Percentiles rank a stretch among this genome's conserved stretches.
These are phyloP conservation scores for Globisporangium heterothallicum DNA, from an alignment of 352 stramenopile genomes.

Conservation along the genomic window DNA sequence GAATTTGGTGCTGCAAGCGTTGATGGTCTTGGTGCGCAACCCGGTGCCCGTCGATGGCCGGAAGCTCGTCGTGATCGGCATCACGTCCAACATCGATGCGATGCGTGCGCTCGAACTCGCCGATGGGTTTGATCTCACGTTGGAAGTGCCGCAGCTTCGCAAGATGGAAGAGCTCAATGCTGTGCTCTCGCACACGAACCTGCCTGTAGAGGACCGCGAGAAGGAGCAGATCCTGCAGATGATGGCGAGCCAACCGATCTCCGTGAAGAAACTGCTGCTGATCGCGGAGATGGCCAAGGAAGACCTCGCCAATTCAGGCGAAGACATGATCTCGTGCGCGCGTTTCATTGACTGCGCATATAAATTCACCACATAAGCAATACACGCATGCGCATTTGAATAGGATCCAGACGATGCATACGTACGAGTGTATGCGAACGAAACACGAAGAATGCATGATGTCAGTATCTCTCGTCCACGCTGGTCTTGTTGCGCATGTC, in stretches of 20 bases:
- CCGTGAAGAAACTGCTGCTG: conserved; percentile 97
- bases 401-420: no score
- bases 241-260: conserved; percentile 90
- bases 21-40: conserved; percentile 99
- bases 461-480: no score
- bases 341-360: conserved; percentile 83
- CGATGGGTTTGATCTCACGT: conserved; percentile 92
- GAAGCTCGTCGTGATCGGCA: conserved; percentile 95
- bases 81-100: conserved; percentile 89
- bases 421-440: no score
- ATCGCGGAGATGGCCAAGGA: conserved; percentile 97
- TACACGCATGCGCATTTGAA: no score
- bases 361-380: conserved; percentile 52
- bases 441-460: no score
- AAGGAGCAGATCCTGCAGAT: conserved; percentile 64
- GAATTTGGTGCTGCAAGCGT: conserved; percentile 97
- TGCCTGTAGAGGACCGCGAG: conserved; percentile 66
- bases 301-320: conserved; percentile 55
- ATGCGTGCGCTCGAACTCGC: conserved; percentile 92
- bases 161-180: conserved; percentile 86
- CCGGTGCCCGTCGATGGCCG: conserved; percentile 88
- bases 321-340: conserved; percentile 63
- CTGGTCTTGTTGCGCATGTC: conserved; percentile 2
- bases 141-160: conserved; percentile 91
- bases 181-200: conserved; percentile 74